Conservation (phyloP, 768 basidiomycete species). For the Mycena indigotica region DNA sequence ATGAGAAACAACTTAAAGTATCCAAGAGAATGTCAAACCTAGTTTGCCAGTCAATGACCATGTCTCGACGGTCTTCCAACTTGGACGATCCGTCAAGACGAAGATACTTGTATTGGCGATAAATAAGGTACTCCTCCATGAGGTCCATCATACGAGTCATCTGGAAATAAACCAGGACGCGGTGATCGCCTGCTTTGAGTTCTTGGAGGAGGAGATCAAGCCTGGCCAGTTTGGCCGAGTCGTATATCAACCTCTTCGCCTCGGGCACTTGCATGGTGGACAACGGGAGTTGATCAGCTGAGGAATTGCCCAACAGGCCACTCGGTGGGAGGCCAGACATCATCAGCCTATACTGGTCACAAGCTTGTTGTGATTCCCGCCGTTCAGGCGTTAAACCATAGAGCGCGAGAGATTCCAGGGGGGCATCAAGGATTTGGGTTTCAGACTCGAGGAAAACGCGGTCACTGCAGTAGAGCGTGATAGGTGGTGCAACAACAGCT, state of each 20-base stretch:
- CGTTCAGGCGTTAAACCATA: constrained; percentile 80
- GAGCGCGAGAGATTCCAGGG: constrained; percentile 73
- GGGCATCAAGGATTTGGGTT: constrained; percentile 59
- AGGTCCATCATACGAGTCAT: constrained; percentile 99
- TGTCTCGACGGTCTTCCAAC: constrained; percentile 93
- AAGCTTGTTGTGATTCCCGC: constrained; percentile 58
- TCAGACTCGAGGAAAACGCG: constrained; percentile 80
- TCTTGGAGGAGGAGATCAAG: constrained; percentile 89
- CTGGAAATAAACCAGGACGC: constrained; percentile 96
- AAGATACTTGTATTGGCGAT: constrained; percentile 93
- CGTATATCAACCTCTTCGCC: constrained; percentile 90
- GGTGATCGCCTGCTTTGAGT: constrained; percentile 90
- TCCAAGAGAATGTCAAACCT: constrained; percentile 51
- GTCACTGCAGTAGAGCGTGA: constrained; percentile 70
- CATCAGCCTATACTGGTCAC: constrained; percentile 45
- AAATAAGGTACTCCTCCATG: constrained; percentile 98
- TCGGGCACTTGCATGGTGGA: constrained; percentile 93
- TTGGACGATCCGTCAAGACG: constrained; percentile 93
- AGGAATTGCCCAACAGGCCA: constrained; percentile 71
- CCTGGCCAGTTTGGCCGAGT: constrained; percentile 93
- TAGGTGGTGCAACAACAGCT: constrained; percentile 82
- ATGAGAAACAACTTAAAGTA: constrained; percentile 5
- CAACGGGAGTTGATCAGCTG: constrained; percentile 72
- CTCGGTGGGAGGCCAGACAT: constrained; percentile 62
- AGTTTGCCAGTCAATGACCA: constrained; percentile 99